These are phyloP conservation scores for Barbatosphaeria neglecta DNA, from an alignment of 495 filamentous ascomycete species.

Conservation along the genomic window DNA sequence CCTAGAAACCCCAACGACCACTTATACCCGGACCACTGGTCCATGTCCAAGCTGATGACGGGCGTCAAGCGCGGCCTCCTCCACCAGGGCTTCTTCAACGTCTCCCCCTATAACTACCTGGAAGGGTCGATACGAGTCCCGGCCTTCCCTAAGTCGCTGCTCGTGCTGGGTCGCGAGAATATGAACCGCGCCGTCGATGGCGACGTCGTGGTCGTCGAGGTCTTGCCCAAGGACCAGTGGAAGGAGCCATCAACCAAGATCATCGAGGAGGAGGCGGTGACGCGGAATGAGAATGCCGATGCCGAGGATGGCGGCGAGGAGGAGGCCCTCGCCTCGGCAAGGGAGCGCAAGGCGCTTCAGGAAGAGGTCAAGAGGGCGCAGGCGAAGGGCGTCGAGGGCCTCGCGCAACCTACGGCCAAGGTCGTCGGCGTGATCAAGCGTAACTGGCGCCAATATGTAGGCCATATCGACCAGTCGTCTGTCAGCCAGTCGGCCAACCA, in stretches of 20 bases:
- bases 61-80: conserved; percentile 73
- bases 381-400: conserved; percentile 62
- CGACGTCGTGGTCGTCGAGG: conserved; percentile 83
- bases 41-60: conserved; percentile 90
- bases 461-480: conserved; percentile 81
- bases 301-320: conserved; percentile 55
- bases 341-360: conserved; percentile 72
- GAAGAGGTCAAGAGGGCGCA: conserved; percentile 85
- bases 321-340: conserved; percentile 67
- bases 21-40: conserved; percentile 73
- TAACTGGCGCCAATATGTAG: conserved; percentile 97
- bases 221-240: conserved; percentile 90
- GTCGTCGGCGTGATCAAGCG: conserved; percentile 89
- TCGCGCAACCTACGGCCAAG: conserved; percentile 79
- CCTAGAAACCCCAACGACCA: conserved; percentile 51
- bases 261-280: conserved; percentile 85
- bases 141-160: conserved; percentile 75
- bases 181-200: conserved; percentile 89
- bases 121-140: conserved; percentile 85
- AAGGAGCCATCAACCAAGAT: conserved; percentile 90
- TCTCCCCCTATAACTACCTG: conserved; percentile 94
- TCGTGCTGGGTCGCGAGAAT: conserved; percentile 89
- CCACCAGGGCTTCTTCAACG: conserved; percentile 90
- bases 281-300: conserved; percentile 85
- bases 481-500: conserved; percentile 57